These are phyloP conservation scores for Leishmania tarentolae DNA, from an alignment of 208 protist genomes.

Conservation along the genomic window DNA sequence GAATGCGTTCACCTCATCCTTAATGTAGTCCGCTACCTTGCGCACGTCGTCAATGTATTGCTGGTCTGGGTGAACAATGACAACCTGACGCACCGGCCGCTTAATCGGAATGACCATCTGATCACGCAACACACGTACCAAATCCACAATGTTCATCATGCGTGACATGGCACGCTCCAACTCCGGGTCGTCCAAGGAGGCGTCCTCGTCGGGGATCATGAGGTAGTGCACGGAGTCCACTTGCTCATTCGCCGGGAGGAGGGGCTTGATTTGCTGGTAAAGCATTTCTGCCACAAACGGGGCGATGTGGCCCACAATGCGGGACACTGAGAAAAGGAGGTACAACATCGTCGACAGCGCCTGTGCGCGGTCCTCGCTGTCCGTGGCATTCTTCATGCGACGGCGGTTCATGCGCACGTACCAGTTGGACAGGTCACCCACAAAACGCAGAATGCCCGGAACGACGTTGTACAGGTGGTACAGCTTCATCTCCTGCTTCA, in stretches of 20 bases:
- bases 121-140: conserved; percentile 95
- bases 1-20: conserved; percentile 93
- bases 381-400: conserved; percentile 92
- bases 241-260: conserved; percentile 83
- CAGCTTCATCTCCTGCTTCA: conserved; percentile 96
- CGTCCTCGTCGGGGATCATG: conserved; percentile 90
- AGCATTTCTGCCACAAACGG: conserved; percentile 99
- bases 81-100: conserved; percentile 89
- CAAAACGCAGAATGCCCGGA: conserved; percentile 96
- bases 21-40: conserved; percentile 88
- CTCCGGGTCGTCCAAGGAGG: conserved; percentile 57
- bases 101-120: conserved; percentile 92
- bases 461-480: conserved; percentile 99
- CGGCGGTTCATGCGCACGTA: conserved; percentile 98
- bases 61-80: conserved; percentile 86
- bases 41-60: conserved; percentile 78
- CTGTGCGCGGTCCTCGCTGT: conserved; percentile 76
- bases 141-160: conserved; percentile 93
- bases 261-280: conserved; percentile 96
- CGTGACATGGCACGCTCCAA: conserved; percentile 86
- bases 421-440: conserved; percentile 99
- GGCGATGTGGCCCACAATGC: conserved; percentile 98
- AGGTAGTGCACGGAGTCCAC: conserved; percentile 94
- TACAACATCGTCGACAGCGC: conserved; percentile 92
- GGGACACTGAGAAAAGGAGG: conserved; percentile 91